Percentiles rank a stretch among this genome's conserved stretches.
Evolutionary conservation across 2,329 filamentous ascomycete genomes (phyloP).

Genomic region (Tothia fuscella): DNA sequence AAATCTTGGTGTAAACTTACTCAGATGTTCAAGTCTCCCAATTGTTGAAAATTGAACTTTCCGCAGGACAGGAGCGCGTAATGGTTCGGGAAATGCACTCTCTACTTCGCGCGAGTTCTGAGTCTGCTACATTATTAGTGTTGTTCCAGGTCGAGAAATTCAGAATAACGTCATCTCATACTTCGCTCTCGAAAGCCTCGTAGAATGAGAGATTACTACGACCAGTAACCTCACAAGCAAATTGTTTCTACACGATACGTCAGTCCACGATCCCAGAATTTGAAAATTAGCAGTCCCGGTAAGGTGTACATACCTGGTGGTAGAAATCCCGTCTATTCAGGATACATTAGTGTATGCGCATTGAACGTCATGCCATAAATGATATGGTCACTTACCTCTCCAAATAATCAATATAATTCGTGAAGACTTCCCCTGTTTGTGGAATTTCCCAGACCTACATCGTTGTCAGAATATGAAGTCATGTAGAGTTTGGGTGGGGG

Average conservation of each 20-base stretch:
- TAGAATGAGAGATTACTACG: conserved; percentile 88
- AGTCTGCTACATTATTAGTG: conserved; percentile 24
- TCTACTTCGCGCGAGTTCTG: conserved; percentile 58
- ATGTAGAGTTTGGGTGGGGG: not conserved
- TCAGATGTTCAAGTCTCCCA: conserved; percentile 74
- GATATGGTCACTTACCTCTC: conserved; percentile 54
- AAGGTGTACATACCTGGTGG: conserved; percentile 53
- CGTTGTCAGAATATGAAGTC: not conserved
- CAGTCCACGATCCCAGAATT: conserved; percentile 12
- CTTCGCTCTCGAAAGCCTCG: conserved; percentile 83
- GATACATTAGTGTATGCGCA: not conserved
- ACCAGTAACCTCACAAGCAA: conserved; percentile 92
- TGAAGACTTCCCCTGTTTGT: conserved; percentile 82
- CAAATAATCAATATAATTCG: conserved; percentile 78
- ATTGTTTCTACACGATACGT: conserved; percentile 51
- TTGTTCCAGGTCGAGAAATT: not conserved
- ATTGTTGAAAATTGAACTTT: conserved; percentile 85
- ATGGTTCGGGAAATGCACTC: conserved; percentile 76
- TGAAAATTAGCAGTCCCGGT: not conserved
- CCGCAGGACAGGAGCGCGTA: conserved; percentile 82
- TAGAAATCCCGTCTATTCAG: conserved; percentile 74
- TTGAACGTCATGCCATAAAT: conserved; percentile 7
- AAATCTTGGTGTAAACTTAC: conserved; percentile 28
- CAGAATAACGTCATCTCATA: conserved; percentile 33
- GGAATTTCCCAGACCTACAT: conserved; percentile 79